phyloP scores from a whole-genome alignment of 441 rosid species.

The Pelargonium citronellum region DNA sequence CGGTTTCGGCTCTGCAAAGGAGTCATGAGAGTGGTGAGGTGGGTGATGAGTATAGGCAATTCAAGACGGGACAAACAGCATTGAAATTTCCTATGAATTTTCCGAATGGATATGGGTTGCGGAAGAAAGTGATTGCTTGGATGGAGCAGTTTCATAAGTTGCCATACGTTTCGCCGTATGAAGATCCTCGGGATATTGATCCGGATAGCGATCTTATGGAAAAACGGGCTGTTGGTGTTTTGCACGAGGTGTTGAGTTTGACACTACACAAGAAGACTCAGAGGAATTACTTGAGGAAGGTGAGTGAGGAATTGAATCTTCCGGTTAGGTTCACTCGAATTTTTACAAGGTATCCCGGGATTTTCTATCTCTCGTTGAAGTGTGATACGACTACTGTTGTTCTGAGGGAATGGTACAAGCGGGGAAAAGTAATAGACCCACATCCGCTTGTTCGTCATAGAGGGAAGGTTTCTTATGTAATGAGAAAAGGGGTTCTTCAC shows the following conservation, averaged over 20 bases:
- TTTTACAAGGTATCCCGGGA: constrained; percentile 89
- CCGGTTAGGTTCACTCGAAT: constrained; percentile 84
- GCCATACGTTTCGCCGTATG: constrained; percentile 90
- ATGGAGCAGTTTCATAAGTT: constrained; percentile 95
- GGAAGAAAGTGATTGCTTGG: constrained; percentile 85
- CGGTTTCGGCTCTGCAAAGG: constrained; percentile 63
- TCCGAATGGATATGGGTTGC: constrained; percentile 85
- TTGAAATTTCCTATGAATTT: constrained; percentile 78
- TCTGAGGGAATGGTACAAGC: constrained; percentile 75
- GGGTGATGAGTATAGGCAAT: constrained; percentile 56
- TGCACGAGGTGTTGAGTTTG: constrained; percentile 83
- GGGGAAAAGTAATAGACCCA: constrained; percentile 69
- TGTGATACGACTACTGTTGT: constrained; percentile 88
- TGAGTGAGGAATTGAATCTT: constrained; percentile 73
- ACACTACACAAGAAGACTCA: constrained; percentile 92
- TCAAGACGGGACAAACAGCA: constrained; percentile 62
- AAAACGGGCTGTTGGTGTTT: constrained; percentile 81
- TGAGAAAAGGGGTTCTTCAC: constrained; percentile 84
- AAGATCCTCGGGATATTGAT: constrained; percentile 64
- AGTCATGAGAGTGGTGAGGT: constrained; percentile 40
- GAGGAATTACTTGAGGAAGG: constrained; percentile 84
- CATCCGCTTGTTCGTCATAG: constrained; percentile 71
- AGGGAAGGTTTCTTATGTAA: constrained; percentile 71
- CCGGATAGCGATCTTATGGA: constrained; percentile 87
- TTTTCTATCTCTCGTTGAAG: constrained; percentile 87